These are phyloP conservation scores for Aspergillus bombycis DNA, from an alignment of 2,329 filamentous ascomycete species.

Conservation along the genomic window DNA sequence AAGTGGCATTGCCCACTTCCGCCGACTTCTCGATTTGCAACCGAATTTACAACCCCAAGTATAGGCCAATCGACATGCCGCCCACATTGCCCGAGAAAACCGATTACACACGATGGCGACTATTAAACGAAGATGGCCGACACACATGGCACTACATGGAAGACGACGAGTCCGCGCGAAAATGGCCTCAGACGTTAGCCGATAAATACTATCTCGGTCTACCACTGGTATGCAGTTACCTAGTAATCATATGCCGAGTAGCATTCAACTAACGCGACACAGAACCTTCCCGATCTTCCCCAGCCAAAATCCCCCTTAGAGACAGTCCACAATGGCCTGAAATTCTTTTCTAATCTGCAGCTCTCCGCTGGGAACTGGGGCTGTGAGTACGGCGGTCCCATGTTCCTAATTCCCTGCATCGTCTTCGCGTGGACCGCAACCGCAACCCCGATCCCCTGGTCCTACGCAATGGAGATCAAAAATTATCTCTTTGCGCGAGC, in stretches of 20 bases:
- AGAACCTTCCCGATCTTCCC: not conserved
- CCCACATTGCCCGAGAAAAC: not conserved
- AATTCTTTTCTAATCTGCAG: not conserved
- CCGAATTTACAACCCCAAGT: not conserved
- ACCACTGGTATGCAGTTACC: not conserved
- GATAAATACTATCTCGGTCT: conserved; percentile 10
- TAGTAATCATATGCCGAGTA: not conserved
- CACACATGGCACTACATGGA: conserved; percentile 13
- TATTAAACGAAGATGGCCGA: not conserved
- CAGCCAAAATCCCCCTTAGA: not conserved
- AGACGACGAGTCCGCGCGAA: not conserved
- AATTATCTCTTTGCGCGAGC: not conserved
- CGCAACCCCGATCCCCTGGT: not conserved
- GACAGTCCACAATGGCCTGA: not conserved
- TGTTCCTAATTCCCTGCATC: conserved; percentile 9
- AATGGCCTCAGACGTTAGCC: conserved; percentile 1
- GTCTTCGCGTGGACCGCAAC: conserved; percentile 6
- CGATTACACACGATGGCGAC: conserved; percentile 4
- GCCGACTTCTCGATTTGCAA: not conserved
- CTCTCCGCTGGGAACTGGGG: conserved; percentile 4
- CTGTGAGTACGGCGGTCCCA: conserved; percentile 4
- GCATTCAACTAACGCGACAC: not conserved
- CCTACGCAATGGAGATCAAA: conserved; percentile 4
- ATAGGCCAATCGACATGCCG: not conserved
- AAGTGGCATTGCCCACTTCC: not conserved